Base-by-base conservation (phyloP, 768 basidiomycete genomes). In the Cystobasidium tubakii region DNA sequence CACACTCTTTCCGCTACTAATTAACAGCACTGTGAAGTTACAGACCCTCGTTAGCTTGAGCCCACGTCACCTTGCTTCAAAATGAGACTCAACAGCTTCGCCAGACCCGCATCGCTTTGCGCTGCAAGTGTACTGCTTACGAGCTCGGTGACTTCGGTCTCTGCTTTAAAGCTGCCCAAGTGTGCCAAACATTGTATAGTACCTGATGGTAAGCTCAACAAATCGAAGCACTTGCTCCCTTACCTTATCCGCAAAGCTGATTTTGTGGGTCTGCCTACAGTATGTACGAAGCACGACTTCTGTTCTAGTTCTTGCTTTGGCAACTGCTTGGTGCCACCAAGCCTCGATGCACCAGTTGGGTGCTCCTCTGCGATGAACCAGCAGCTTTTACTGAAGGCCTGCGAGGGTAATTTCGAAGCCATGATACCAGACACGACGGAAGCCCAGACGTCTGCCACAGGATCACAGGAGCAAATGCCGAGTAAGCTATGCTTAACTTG, bases 321-420 rank as follows among this genome's bases (percentile, higher is more conserved):
- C 12, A 39, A 27, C 25, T 65, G 63, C 63, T 36, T 42, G 34
- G 25, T 27, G 25, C 31, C 34, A 65, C 12, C 36, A 7, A 50
- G 46, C 46, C 21, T 50, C 9, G n/a, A 50, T n/a, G 46, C 46
- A 21, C 46, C 46, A 3, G n/a, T 21, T n/a, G 46, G 46, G 4
- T 65, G 63, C 43, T 46, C 36, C 17, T 25, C 63, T 12, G 31
- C 36, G 13, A 27, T 46, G 25, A 33, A 65, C 39, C 63, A 65
- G 39, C 63, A 65, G 39, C 63, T 39, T 17, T 23, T 65, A 27
- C 25, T 65, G 23, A 42, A n/a, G 39, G 63, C 63, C 17, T 65
- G 63, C 63, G 2, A 27, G 15, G 43, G 43, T 6, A 3, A 12
- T 2, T 65, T 65, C 39, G 63, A 65, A 21, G 4, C 63, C 13